Conservation (phyloP, 202 grass and related monocot species). For the Schoenoplectus triqueter region DNA sequence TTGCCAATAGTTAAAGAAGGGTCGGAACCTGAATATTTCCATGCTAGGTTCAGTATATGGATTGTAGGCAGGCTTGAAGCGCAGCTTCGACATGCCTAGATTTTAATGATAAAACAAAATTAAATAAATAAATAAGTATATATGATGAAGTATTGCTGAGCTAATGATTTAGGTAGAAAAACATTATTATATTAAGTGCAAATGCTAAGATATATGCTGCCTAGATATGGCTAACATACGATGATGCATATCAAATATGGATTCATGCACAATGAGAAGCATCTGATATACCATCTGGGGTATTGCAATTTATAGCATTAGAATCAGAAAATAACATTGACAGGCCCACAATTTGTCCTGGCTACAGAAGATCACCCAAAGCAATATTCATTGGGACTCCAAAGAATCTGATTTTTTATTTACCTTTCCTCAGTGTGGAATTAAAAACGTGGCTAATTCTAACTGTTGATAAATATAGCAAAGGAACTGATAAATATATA, state of each 20-base stretch:
- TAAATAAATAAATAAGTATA: slow-evolving; percentile 24
- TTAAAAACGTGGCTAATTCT: neutral
- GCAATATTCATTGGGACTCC: neutral
- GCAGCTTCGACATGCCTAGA: slow-evolving; percentile 81
- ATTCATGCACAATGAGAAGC: neutral
- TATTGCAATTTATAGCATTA: neutral
- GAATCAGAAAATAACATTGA: neutral
- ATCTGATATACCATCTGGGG: neutral
- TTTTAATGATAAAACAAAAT: slow-evolving; percentile 13
- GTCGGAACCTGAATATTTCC: slow-evolving; percentile 80
- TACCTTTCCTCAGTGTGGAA: neutral
- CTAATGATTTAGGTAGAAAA: neutral
- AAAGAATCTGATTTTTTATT: neutral
- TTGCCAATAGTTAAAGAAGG: slow-evolving; percentile 36
- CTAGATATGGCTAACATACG: neutral
- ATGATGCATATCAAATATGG: neutral
- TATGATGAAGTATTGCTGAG: neutral
- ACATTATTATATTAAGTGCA: neutral
- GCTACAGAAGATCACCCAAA: neutral
- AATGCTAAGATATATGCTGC: slow-evolving; percentile 14
- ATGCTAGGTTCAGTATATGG: slow-evolving; percentile 94
- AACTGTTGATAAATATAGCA: slow-evolving; percentile 7
- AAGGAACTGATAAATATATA: neutral
- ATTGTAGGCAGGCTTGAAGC: slow-evolving; percentile 97
- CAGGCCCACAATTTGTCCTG: neutral